Evolutionary conservation across 768 basidiomycete genomes (phyloP).

Genomic region (Rhodotorula paludigena): DNA sequence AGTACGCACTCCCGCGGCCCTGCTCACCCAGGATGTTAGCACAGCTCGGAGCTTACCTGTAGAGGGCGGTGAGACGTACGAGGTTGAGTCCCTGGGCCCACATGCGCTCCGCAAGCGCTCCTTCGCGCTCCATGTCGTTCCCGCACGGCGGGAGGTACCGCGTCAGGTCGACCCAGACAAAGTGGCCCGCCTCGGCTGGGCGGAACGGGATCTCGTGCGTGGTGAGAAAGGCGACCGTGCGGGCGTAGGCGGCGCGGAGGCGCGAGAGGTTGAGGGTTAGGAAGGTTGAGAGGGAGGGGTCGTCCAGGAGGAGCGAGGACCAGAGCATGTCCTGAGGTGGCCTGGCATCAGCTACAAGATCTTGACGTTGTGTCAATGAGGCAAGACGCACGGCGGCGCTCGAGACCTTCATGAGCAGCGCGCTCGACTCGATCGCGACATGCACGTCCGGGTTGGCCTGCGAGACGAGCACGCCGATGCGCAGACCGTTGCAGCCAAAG

Average conservation of each 20-base stretch:
- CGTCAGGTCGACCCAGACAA: conserved; percentile 38
- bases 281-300: conserved; percentile 30
- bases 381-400: conserved; percentile 32
- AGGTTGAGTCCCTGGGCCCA: conserved; percentile 17
- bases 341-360: neutral
- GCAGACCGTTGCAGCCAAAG: conserved; percentile 42
- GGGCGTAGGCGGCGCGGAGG: conserved; percentile 28
- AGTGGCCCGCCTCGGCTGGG: conserved; percentile 38
- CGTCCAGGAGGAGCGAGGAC: conserved; percentile 37
- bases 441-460: conserved; percentile 41
- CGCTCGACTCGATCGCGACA: conserved; percentile 35
- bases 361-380: neutral
- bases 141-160: conserved; percentile 11
- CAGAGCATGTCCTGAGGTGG: conserved; percentile 36
- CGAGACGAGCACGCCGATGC: conserved; percentile 41
- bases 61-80: too few relatives aligned
- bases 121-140: conserved; percentile 15
- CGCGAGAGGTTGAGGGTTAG: conserved; percentile 33
- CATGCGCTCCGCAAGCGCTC: conserved; percentile 4
- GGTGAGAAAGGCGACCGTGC: conserved; percentile 31
- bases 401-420: conserved; percentile 42
- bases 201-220: conserved; percentile 31
- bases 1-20: conserved; percentile 24
- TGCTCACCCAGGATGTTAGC: neutral
- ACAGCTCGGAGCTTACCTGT: too few relatives aligned